Evolutionary conservation across 2,329 filamentous ascomycete species (phyloP), one percentile per base, ranked within the genome.

Genomic region (Emericellopsis atlantica): DNA sequence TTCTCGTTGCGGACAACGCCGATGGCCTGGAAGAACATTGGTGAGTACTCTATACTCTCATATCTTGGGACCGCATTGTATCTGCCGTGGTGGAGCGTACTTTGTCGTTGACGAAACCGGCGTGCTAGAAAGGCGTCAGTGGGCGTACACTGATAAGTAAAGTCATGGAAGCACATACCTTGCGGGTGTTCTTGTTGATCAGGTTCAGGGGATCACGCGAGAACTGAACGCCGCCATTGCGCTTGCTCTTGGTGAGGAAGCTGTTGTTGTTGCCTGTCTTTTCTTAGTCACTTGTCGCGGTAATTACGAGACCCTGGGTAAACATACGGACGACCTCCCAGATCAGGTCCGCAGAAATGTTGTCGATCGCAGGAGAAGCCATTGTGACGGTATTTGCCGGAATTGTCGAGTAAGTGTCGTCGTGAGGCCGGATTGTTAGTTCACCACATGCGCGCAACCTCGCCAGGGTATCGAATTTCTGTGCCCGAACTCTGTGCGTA

Each of bases 291-390:
- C 32, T 39, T 16, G 24, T 22, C 18, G 18, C 18, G 31, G 21
- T 42, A 21, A 36, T 35, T 22, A 32, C 36, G 15, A 24, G 26
- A 7, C 24, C n/a, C 18, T 21, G 35, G 12, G 15, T 45, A 83
- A 79, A 88, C 88, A 68, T 81, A 95, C 89, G 86, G 76, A 82
- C 81, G 67, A 93, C 72, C 78, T 90, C 83, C 90, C 90, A 96
- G 75, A 95, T 72, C 58, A 95, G 76, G 71, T 95, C 89, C 62
- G 81, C 69, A 65, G 88, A 93, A 62, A 94, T 74, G 74, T 88
- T 86, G 57, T 79, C 66, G 55, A 76, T 70, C 44, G 57, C 65
- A 67, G 56, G 72, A 57, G 62, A 61, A 53, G 66, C 63, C 71
- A 77, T 76, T 66, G 65, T 77, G 73, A 26, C 34, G 33, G 42